phyloP scores from a whole-genome alignment of 495 filamentous ascomycete species.

The Evernia prunastri region DNA sequence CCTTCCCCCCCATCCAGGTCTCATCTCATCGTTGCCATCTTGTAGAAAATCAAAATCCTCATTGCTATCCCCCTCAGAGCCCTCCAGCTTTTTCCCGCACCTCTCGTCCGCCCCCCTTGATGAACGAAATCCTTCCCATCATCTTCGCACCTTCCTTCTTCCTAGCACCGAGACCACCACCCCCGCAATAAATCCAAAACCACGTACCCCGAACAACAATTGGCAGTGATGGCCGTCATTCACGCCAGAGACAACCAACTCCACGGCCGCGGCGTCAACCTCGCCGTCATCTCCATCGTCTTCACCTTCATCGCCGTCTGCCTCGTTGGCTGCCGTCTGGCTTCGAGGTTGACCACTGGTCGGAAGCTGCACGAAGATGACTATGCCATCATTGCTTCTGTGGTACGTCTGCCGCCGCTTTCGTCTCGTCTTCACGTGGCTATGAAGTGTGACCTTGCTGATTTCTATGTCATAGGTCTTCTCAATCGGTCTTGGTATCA shows the following conservation, averaged over 20 bases:
- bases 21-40: too few relatives aligned
- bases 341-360: slow-evolving; percentile 16
- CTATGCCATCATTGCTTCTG: slow-evolving; percentile 18
- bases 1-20: too few relatives aligned
- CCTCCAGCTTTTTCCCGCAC: neutral
- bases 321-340: slow-evolving; percentile 17
- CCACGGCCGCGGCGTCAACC: slow-evolving; percentile 22
- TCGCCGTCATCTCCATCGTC: slow-evolving; percentile 21
- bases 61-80: too few relatives aligned
- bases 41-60: too few relatives aligned
- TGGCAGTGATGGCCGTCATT: slow-evolving; percentile 8
- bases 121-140: neutral
- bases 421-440: neutral
- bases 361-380: slow-evolving; percentile 20
- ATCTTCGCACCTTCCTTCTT: neutral
- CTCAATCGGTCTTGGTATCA: slow-evolving; percentile 17
- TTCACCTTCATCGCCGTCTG: slow-evolving; percentile 12
- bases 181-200: neutral
- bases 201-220: too few relatives aligned
- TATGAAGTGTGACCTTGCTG: neutral
- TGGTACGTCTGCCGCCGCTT: slow-evolving; percentile 15
- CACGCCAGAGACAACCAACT: slow-evolving; percentile 13
- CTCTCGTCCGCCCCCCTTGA: neutral
- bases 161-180: neutral
- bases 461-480: slow-evolving; percentile 9